Evolutionary conservation across 208 protist genomes (phyloP), one percentile per base, ranked within the genome.

Genomic region (Wallacemonas rigidus): DNA sequence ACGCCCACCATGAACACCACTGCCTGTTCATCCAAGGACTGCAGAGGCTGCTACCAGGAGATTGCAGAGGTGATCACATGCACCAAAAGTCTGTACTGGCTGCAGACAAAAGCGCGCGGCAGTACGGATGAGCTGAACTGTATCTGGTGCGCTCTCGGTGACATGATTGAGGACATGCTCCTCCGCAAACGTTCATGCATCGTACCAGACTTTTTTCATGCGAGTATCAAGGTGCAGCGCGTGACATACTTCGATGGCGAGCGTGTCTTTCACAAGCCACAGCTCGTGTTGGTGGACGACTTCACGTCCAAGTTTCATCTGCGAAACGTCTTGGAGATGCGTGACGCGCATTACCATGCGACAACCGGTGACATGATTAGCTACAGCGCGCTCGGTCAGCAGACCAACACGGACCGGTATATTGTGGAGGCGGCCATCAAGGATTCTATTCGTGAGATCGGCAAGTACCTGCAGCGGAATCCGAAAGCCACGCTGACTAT

Each of bases 241-340:
- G 67, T 89, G n/a, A 47, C 48, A 40, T 84, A 73, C 51, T 95
- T 81, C 60, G 81, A 86, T 50, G 83, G 81, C 2, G 68, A 58
- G 8, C 79, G 74, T 5, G 70, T 69, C n/a, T 85, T 92, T 54
- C 79, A 90, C 75, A 95, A 95, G 74, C 90, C 90, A 11, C 90
- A 95, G 77, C 65, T 95, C 14, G 82, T 95, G 36, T 81, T 95
- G 26, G 76, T 92, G 55, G 85, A 86, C 7, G 90, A 95, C 73
- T 95, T 95, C 73, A 84, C 82, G 7, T 87, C 83, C n/a, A 95
- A 95, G 76, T 95, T 87, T 63, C 80, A 87, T 56, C 38, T 95
- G 7, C 78, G 83, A 45, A 95, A 95, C 50, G 86, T 95, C 11
- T 79, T 95, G 17, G 85, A 79, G 51, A 92, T 89, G 76, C 72